Conservation (phyloP, 345 rosid genomes). For the Eucalyptus tenuipes region DNA sequence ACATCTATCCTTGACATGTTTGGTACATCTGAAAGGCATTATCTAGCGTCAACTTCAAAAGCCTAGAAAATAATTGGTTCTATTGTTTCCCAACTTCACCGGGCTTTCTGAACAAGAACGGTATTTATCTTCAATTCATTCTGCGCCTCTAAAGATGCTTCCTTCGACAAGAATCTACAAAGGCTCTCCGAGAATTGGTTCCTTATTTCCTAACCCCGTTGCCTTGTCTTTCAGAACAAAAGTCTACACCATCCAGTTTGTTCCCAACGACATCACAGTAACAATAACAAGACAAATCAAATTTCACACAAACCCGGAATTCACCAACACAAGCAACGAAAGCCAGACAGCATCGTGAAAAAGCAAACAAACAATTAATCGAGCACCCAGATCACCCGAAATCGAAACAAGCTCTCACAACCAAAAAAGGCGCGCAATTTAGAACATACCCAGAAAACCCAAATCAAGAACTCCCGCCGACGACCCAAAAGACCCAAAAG, state of each 20-base stretch:
- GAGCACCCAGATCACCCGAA: neutral
- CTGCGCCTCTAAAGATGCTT: neutral
- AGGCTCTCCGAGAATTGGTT: neutral
- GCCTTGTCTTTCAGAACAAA: neutral
- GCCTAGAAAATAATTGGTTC: neutral
- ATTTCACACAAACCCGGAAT: neutral
- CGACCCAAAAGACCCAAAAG: neutral
- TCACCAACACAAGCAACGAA: neutral
- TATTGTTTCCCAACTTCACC: neutral
- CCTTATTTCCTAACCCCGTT: neutral
- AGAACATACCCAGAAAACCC: neutral
- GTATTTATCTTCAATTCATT: neutral
- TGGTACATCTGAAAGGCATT: neutral
- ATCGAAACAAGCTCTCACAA: neutral
- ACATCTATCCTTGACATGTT: neutral
- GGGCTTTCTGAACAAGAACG: neutral
- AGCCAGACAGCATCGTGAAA: neutral
- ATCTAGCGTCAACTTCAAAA: neutral
- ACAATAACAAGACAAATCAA: neutral
- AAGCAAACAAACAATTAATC: neutral
- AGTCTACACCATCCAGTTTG: neutral
- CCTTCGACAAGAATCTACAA: neutral
- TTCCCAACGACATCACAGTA: neutral
- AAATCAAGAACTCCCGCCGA: neutral
- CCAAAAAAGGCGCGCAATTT: neutral